phyloP scores from a whole-genome alignment of 768 basidiomycete genomes.

The Russula abietina region DNA sequence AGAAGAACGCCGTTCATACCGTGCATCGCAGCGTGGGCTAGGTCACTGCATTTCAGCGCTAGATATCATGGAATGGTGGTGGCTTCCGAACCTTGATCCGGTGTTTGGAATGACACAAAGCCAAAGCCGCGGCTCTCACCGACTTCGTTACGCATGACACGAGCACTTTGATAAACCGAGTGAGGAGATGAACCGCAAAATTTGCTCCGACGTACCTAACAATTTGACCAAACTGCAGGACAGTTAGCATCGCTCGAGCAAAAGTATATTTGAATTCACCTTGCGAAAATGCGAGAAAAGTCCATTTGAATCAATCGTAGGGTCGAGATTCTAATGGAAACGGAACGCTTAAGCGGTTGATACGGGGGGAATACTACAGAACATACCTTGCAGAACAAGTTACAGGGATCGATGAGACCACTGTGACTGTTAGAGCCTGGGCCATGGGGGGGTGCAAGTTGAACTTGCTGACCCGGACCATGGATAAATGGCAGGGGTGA shows the following conservation, averaged over 20 bases:
- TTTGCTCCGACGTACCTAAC: constrained; percentile 53
- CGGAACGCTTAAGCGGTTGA: constrained; percentile 5
- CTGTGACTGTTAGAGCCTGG: constrained; percentile 81
- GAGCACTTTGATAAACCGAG: constrained; percentile 49
- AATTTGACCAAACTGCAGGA: constrained; percentile 72
- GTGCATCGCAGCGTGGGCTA: constrained; percentile 68
- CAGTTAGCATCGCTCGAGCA: not conserved
- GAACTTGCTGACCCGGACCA: constrained; percentile 87
- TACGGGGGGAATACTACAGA: not conserved
- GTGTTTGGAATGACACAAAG: constrained; percentile 81
- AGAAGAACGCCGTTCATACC: constrained; percentile 73
- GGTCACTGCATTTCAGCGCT: not conserved
- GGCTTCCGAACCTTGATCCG: constrained; percentile 57
- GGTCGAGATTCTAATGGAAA: constrained; percentile 66
- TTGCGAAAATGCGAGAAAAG: constrained; percentile 78
- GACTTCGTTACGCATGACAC: constrained; percentile 83
- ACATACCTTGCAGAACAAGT: constrained; percentile 79
- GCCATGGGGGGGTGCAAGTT: constrained; percentile 65
- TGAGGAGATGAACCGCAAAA: not conserved
- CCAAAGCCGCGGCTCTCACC: constrained; percentile 85
- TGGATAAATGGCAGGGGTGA: constrained; percentile 60
- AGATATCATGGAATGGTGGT: constrained; percentile 4
- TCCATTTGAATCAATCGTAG: constrained; percentile 77
- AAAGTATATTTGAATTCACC: constrained; percentile 37
- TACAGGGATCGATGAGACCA: constrained; percentile 86